Conservation (phyloP, 768 basidiomycete genomes). For the Lepiota venenata region DNA sequence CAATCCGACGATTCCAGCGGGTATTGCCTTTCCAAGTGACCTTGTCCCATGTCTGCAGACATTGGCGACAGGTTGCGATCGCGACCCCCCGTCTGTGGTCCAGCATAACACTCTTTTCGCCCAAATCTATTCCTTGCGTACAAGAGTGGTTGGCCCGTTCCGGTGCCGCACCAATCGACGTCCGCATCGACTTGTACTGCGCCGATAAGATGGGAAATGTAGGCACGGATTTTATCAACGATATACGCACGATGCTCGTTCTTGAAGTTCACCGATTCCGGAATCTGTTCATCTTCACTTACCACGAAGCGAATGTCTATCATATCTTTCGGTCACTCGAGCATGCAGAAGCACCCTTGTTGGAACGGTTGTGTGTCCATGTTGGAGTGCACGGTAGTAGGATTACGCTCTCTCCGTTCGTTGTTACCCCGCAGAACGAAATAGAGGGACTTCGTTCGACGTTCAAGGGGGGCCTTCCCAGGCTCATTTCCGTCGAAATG, state of each 20-base stretch:
- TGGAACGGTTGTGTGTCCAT: constrained; percentile 22
- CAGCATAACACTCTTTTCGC: constrained; percentile 18
- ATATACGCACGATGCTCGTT: constrained; percentile 14
- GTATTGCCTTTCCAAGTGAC: constrained; percentile 31
- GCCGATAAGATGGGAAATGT: neutral
- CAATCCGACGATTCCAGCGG: constrained; percentile 18
- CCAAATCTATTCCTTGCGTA: neutral
- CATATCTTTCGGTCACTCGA: constrained; percentile 20
- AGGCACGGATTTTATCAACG: constrained; percentile 1
- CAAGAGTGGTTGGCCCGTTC: constrained; percentile 13
- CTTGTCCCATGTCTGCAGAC: constrained; percentile 38
- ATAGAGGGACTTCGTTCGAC: constrained; percentile 9
- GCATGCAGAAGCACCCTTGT: constrained; percentile 18
- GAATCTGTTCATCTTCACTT: constrained; percentile 23
- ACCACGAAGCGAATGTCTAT: constrained; percentile 19
- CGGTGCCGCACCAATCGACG: constrained; percentile 10
- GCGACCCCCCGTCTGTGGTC: constrained; percentile 37
- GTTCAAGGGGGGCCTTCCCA: constrained; percentile 20
- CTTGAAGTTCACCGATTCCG: constrained; percentile 23
- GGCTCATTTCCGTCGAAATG: constrained; percentile 23
- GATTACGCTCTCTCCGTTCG: neutral
- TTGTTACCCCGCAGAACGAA: neutral
- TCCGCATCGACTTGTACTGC: constrained; percentile 5
- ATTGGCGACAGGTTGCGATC: constrained; percentile 36
- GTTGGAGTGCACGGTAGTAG: neutral